Evolutionary conservation across 768 basidiomycete species (phyloP).

Genomic region (Russula lepida): DNA sequence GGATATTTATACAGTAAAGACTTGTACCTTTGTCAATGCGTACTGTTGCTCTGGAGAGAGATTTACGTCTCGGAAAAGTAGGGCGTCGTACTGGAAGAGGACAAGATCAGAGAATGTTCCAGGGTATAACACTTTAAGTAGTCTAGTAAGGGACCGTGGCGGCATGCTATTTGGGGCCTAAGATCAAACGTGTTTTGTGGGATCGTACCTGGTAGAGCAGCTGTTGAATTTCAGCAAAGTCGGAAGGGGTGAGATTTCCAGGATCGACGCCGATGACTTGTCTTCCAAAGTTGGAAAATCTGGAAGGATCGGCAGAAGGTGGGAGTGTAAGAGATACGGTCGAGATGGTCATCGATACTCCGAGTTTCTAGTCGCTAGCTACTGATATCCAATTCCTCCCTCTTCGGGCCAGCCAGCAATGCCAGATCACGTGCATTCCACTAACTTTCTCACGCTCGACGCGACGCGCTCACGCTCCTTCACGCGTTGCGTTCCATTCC

Average conservation of each 20-base stretch:
- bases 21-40: constrained; percentile 64
- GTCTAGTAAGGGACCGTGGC: no score
- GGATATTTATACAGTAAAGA: no score
- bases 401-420: no score
- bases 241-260: constrained; percentile 45
- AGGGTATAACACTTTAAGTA: no score
- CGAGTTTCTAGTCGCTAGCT: no score
- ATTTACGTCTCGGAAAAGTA: constrained; percentile 64
- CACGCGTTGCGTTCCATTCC: no score
- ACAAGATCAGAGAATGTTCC: neutral
- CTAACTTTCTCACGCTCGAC: neutral
- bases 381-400: no score
- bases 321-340: constrained; percentile 61
- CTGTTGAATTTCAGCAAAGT: constrained; percentile 59
- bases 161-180: no score
- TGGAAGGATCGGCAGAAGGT: constrained; percentile 55
- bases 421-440: no score
- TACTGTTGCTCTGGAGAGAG: constrained; percentile 80
- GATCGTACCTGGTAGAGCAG: constrained; percentile 51
- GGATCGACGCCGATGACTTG: constrained; percentile 71
- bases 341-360: constrained; percentile 53
- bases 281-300: constrained; percentile 66
- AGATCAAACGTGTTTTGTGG: no score
- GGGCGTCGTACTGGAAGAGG: constrained; percentile 48
- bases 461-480: neutral